These are phyloP conservation scores for Coniochaeta sp. DNA, from an alignment of 2,329 filamentous ascomycete genomes.

Conservation along the genomic window DNA sequence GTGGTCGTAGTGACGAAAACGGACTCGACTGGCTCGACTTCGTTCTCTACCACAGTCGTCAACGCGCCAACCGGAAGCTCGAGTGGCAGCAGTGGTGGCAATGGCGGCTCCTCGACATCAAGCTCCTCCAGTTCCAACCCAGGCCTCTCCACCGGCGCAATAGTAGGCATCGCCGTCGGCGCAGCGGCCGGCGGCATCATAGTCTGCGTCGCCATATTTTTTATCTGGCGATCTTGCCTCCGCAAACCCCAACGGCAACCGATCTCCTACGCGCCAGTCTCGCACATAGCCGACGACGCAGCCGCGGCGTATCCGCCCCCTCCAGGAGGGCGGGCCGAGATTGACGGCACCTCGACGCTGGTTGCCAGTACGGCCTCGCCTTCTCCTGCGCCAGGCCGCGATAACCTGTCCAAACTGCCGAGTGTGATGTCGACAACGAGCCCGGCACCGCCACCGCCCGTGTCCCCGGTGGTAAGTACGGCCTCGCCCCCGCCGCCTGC, in stretches of 20 bases:
- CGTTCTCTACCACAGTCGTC: background rate
- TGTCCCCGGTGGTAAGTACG: background rate
- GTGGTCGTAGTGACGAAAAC: background rate
- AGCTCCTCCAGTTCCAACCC: background rate
- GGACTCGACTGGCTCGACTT: background rate
- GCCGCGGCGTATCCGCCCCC: background rate
- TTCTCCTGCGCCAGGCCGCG: background rate
- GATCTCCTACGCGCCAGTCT: background rate
- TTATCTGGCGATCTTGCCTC: slow-evolving; percentile 6
- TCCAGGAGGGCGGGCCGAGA: background rate
- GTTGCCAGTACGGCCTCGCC: background rate
- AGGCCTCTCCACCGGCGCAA: slow-evolving; percentile 9
- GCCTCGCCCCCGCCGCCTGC: no score
- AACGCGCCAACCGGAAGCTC: background rate
- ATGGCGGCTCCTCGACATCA: background rate
- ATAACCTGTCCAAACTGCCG: background rate
- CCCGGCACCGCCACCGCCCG: background rate
- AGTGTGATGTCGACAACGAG: background rate
- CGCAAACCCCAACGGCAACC: background rate
- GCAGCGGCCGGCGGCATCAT: slow-evolving; percentile 5
- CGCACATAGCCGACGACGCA: background rate
- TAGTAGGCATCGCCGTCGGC: slow-evolving; percentile 9
- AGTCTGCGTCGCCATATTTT: slow-evolving; percentile 5
- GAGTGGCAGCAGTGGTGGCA: background rate
- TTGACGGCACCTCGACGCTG: background rate